Evolutionary conservation across 2,329 filamentous ascomycete species (phyloP), one percentile per base, ranked within the genome.

Genomic region (Drechslerella coelobrocha): DNA sequence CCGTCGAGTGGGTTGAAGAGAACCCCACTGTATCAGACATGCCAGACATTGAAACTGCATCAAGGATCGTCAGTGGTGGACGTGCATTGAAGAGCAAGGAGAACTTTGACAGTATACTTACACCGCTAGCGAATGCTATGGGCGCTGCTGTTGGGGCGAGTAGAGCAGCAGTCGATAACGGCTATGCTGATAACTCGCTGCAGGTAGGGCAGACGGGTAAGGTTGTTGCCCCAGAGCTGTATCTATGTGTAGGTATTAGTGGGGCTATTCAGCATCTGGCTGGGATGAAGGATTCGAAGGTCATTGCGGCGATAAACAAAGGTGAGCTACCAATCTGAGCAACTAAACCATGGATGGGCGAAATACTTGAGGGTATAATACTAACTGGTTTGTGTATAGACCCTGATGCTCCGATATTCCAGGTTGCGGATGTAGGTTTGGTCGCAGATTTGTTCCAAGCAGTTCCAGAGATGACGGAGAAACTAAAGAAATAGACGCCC

Each of bases 261-360:
- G 94, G 94, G 59, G 94, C 94, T 21, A 99, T 99, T 76, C 94
- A 99, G 82, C 94, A 99, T 83, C 81, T 99, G 81, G 94, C 94
- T 29, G 94, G 94, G 78, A 99, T 99, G 94, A 99, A 99, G 85
- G 94, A 99, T 78, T 97, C 92, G 83, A 99, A 99, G 83, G 94
- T 99, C 68, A 99, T 99, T 81, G 94, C 93, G 21, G 91, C 91
- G 12, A 97, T 99, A 78, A 99, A 99, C 84, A 99, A 99, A 83
- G 73, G 74, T 75, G 48, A 45, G 57, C 23, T 27, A 37, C 17
- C 31, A 51, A 21, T 43, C 10, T n/a, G n/a, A n/a, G n/a, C n/a
- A n/a, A n/a, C n/a, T n/a, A n/a, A n/a, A n/a, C n/a, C n/a, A n/a
- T n/a, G n/a, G n/a, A n/a, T n/a, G n/a, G 2, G 2, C 43, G 17